phyloP scores from a whole-genome alignment of 768 basidiomycete species.

The Pleurotus citrinopileatus region DNA sequence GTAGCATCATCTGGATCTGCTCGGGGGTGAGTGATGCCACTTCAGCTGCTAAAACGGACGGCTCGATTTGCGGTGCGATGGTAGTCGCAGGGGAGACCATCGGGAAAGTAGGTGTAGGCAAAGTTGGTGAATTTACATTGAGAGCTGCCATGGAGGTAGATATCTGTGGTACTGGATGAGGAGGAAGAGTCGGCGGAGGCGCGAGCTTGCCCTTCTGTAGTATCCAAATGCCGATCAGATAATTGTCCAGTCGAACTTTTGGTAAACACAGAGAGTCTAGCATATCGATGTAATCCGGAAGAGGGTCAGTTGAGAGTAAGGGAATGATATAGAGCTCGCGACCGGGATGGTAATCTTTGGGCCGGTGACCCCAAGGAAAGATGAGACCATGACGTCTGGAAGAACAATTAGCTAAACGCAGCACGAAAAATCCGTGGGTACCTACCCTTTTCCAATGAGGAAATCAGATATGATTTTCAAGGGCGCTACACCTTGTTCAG shows the following conservation, averaged over 20 bases:
- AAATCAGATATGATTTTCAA: slow-evolving; percentile 65
- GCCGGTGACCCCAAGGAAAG: slow-evolving; percentile 80
- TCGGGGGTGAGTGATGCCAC: slow-evolving; percentile 74
- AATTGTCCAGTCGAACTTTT: slow-evolving; percentile 56
- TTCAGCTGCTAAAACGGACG: slow-evolving; percentile 61
- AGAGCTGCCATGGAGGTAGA: slow-evolving; percentile 17
- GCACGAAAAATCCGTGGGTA: slow-evolving; percentile 12
- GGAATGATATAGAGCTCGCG: slow-evolving; percentile 89
- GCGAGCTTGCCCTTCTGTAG: slow-evolving; percentile 76
- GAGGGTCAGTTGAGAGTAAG: slow-evolving; percentile 54
- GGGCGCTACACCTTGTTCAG: slow-evolving; percentile 40
- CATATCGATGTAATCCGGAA: slow-evolving; percentile 86
- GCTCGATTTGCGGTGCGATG: slow-evolving; percentile 23
- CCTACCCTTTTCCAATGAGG: slow-evolving; percentile 70
- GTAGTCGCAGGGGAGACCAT: neutral
- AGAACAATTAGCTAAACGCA: slow-evolving; percentile 12
- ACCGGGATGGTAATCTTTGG: slow-evolving; percentile 72
- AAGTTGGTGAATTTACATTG: neutral
- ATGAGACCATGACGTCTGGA: slow-evolving; percentile 80
- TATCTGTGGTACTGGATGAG: slow-evolving; percentile 18
- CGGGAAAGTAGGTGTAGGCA: slow-evolving; percentile 27
- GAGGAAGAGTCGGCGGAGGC: slow-evolving; percentile 25
- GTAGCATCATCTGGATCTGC: slow-evolving; percentile 68
- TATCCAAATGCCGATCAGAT: slow-evolving; percentile 83
- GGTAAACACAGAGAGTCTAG: slow-evolving; percentile 75